Base-by-base conservation (phyloP, 805 yeast genomes). In the Candida coleopterorum region DNA sequence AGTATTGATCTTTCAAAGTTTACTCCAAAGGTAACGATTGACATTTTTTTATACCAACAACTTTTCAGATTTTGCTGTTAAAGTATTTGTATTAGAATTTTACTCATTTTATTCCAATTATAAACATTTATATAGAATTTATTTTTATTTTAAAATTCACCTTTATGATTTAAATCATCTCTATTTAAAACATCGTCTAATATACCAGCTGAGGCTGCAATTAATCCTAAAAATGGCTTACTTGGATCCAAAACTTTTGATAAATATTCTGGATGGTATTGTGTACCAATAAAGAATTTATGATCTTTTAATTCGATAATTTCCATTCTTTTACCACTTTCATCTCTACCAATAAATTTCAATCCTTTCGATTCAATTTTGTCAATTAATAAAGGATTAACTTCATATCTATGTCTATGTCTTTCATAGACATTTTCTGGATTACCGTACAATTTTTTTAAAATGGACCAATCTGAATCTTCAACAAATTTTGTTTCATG, bases 391-490 rank as follows among this genome's bases (percentile, higher is more conserved):
- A 74, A 76, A 11, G 98, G 99, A 64, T 89, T 90, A 51, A 93
- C 85, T 64, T 93, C 99, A 62, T 93, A 93, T 68, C 99, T 81
- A 64, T 93, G 99, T 71, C 99, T 84, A 63, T 93, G 99, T 74
- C 99, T 85, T 70, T 93, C 99, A 43, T 70, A 70, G 34, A 88
- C 89, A 31, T 73, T 66, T 2, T 69, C 72, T 20, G 72, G 71
- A 41, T 75, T 79, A 40, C 93, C 94, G 59, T 90, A 90, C 37
- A 90, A 70, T 63, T 77, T 74, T 62, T 85, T 79, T 52, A 93
- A 76, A 45, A 69, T 73, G 32, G 86, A 75, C 75, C 79, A 69
- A 45, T 81, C 81, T 32, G 85, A 64, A 44, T 71, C 77, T 12
- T 66, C 66, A 52, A 77, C 80, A 73, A 93, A 93, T 46, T 74